Percentiles rank a stretch among this genome's conserved stretches.
Conservation (phyloP, 352 stramenopile species). For the Phytophthora megakarya region DNA sequence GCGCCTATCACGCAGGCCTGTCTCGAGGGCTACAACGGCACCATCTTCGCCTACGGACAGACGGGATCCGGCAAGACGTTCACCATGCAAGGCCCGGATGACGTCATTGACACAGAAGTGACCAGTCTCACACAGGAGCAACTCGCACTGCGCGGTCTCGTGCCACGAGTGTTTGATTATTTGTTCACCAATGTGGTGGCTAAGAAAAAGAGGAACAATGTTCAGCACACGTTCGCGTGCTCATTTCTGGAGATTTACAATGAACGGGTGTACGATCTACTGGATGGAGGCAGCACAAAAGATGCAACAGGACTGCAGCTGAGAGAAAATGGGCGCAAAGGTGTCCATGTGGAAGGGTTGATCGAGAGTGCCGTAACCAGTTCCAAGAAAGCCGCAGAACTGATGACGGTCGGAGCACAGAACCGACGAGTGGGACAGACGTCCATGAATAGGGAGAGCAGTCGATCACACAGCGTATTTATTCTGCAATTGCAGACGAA, state of each 20-base stretch:
- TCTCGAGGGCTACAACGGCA: slow-evolving; percentile 86
- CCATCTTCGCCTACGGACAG: slow-evolving; percentile 88
- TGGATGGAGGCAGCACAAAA: slow-evolving; percentile 70
- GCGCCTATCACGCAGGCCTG: slow-evolving; percentile 83
- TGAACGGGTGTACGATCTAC: slow-evolving; percentile 92
- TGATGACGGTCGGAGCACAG: slow-evolving; percentile 77
- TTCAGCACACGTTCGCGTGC: slow-evolving; percentile 75
- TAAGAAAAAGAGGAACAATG: slow-evolving; percentile 23
- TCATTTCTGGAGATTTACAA: slow-evolving; percentile 97
- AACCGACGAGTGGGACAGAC: slow-evolving; percentile 84
- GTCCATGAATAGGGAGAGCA: slow-evolving; percentile 87
- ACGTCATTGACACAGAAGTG: slow-evolving; percentile 59
- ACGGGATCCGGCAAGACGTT: slow-evolving; percentile 88
- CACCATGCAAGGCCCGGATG: slow-evolving; percentile 83
- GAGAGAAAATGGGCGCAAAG: slow-evolving; percentile 74
- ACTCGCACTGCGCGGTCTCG: slow-evolving; percentile 59
- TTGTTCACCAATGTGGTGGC: slow-evolving; percentile 67
- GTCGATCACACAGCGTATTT: slow-evolving; percentile 86
- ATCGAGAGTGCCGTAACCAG: slow-evolving; percentile 76
- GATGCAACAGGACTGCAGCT: slow-evolving; percentile 64
- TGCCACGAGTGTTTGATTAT: slow-evolving; percentile 84
- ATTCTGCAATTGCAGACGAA: slow-evolving; percentile 80
- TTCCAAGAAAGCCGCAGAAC: slow-evolving; percentile 64
- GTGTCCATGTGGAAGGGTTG: slow-evolving; percentile 78
- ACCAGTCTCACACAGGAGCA: slow-evolving; percentile 35